Percentiles rank a stretch among this genome's conserved stretches.
Evolutionary conservation across 192 early-diverging fungal species (phyloP).

Genomic region (Coemansia brasiliensis): DNA sequence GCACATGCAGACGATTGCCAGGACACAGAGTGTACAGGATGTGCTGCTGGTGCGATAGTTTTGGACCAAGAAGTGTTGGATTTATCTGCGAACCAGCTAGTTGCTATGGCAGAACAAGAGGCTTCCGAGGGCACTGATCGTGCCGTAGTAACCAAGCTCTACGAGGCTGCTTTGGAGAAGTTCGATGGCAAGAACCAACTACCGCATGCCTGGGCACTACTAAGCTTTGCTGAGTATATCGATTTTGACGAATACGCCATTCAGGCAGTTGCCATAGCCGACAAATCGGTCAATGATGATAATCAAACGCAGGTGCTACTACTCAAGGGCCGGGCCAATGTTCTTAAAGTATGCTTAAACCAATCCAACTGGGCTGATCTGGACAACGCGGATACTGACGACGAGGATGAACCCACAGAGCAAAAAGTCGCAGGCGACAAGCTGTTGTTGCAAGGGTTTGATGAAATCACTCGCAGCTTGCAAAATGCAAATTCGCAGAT

Average conservation of each 20-base stretch:
- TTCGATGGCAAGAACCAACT: conserved; percentile 27
- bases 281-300: neutral
- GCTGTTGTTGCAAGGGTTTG: conserved; percentile 20
- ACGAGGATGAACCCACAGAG: conserved; percentile 8
- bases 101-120: conserved; percentile 55
- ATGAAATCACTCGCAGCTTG: conserved; percentile 13
- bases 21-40: conserved; percentile 59
- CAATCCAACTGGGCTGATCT: conserved; percentile 34
- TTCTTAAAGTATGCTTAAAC: conserved; percentile 27
- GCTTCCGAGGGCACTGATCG: conserved; percentile 24
- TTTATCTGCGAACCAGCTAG: conserved; percentile 42
- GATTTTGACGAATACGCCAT: conserved; percentile 26
- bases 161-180: conserved; percentile 62
- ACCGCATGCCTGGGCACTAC: conserved; percentile 22
- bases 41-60: conserved; percentile 61
- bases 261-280: conserved; percentile 12
- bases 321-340: conserved; percentile 24
- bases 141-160: conserved; percentile 58
- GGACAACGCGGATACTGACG: conserved; percentile 12
- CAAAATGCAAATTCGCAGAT: neutral
- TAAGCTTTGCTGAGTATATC: conserved; percentile 31
- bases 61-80: conserved; percentile 24
- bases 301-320: conserved; percentile 5
- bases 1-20: conserved; percentile 60
- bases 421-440: neutral